phyloP scores from a whole-genome alignment of 495 filamentous ascomycete genomes.

The Neurospora tetrasperma region DNA sequence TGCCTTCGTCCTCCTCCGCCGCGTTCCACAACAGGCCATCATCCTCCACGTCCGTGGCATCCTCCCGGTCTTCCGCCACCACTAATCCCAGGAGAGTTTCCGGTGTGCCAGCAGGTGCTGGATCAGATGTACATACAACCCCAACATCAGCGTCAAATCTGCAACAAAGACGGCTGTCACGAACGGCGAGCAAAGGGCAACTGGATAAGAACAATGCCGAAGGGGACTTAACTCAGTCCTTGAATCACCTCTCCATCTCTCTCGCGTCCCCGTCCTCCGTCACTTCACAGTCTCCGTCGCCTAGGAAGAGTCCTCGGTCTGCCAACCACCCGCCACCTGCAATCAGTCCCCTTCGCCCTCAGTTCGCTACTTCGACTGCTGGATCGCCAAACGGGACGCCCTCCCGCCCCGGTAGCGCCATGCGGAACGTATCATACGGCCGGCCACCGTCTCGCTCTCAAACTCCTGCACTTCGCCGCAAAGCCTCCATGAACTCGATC shows the following conservation, averaged over 20 bases:
- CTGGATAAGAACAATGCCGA: slow-evolving; percentile 5
- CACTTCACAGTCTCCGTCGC: slow-evolving; percentile 13
- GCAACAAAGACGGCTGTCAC: slow-evolving; percentile 9
- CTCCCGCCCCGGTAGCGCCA: slow-evolving; percentile 26
- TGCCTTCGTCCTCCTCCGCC: not conserved
- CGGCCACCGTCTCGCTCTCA: slow-evolving; percentile 34
- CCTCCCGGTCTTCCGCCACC: not conserved
- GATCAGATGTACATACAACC: not conserved
- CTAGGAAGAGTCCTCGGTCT: slow-evolving; percentile 7
- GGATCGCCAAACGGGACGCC: slow-evolving; percentile 24
- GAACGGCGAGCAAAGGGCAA: not conserved
- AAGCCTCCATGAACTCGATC: slow-evolving; percentile 48
- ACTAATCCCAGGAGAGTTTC: not conserved
- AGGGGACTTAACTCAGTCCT: slow-evolving; percentile 28
- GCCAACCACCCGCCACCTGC: slow-evolving; percentile 17
- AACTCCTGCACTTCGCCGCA: slow-evolving; percentile 38
- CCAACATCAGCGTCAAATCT: not conserved
- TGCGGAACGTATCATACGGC: slow-evolving; percentile 41
- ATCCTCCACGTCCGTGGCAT: not conserved
- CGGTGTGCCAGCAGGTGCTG: not conserved
- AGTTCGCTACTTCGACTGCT: not conserved
- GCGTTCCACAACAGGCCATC: not conserved
- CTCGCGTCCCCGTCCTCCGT: slow-evolving; percentile 19
- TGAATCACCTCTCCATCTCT: slow-evolving; percentile 32
- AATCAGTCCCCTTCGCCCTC: not conserved